A percentile compares a stretch with the other conserved stretches of the same genome.
Evolutionary conservation across 345 rosid genomes (phyloP).

Genomic region (Sisymbrium altissimum): DNA sequence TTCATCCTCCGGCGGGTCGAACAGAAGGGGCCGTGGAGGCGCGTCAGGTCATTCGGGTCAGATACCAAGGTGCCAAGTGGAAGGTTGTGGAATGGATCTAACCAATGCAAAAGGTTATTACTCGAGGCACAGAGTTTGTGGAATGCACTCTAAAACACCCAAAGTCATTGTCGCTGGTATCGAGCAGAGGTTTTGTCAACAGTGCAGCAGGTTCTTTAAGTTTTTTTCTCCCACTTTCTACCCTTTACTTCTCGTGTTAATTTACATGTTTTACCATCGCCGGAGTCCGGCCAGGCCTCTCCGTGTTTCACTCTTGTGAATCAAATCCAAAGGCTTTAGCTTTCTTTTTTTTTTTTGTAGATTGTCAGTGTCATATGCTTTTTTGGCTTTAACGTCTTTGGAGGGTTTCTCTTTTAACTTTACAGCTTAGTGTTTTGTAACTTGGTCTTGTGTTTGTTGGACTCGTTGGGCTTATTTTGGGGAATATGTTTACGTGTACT

Average conservation of each 20-base stretch:
- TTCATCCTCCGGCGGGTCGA: constrained; percentile 29
- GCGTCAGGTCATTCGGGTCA: constrained; percentile 47
- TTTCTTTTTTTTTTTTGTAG: constrained; percentile 12
- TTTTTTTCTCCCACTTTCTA: background rate
- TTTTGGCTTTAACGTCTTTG: constrained; percentile 34
- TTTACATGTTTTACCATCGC: constrained; percentile 26
- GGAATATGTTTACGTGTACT: constrained; percentile 36
- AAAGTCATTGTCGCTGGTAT: constrained; percentile 74
- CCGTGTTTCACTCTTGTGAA: constrained; percentile 8
- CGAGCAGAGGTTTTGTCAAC: constrained; percentile 96
- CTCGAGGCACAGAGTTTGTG: constrained; percentile 90
- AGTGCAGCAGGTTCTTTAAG: constrained; percentile 79
- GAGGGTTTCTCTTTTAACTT: constrained; percentile 16
- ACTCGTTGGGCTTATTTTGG: constrained; percentile 27
- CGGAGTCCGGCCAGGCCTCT: constrained; percentile 17
- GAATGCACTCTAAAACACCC: constrained; percentile 78
- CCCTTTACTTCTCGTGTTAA: constrained; percentile 7
- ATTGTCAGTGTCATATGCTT: constrained; percentile 33
- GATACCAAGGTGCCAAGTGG: constrained; percentile 91
- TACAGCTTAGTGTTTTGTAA: constrained; percentile 30
- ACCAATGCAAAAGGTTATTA: constrained; percentile 88
- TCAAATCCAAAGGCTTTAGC: constrained; percentile 22
- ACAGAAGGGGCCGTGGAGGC: constrained; percentile 40
- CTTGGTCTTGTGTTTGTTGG: constrained; percentile 36
- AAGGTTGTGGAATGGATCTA: constrained; percentile 93